Evolutionary conservation across 495 filamentous ascomycete species (phyloP), one percentile per base, ranked within the genome.

Genomic region (Cercophora sp.): DNA sequence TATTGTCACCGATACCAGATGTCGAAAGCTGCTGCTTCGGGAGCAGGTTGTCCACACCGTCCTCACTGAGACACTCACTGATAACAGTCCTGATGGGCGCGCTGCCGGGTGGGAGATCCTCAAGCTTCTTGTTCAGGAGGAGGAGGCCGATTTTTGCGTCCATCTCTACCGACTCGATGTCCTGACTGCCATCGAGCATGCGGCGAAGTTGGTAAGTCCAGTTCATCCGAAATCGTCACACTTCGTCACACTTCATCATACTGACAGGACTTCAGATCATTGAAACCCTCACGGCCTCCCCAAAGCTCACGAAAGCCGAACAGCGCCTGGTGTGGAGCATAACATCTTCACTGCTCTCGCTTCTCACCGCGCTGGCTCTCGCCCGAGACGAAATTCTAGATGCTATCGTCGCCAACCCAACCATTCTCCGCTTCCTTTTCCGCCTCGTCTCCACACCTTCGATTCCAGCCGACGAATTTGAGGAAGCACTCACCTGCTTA

Each of bases 41-140:
- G 82, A 85, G 55, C 75, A 82, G 59, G 68, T 85, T 42, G 82
- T 85, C 25, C 74, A 71, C 37, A 76, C 77, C 36, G 64, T 85
- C 24, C 70, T 85, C 52, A 81, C 76, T 40, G 79, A 84, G 65
- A 80, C 77, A 24, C 64, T 85, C 25, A 81, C 78, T 27, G 80
- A 85, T 57, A 67, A 71, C 42, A 78, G 68, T 55, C 63, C 81
- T 40, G 77, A 83, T 64, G 77, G 79, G 47, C 69, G 77, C 34
- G 75, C 79, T 22, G 76, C 79, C 19, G 82, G 80, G 4, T 85
- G 82, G 82, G 72, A 76, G 10, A 79, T 83, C 53, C 72, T 85
- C 43, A 68, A 74, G 52, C 76, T 79, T 23, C 71, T 85, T 36
- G 76, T 73, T 9, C 64, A 76, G 52, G 77, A 81, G 51, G 82